These are phyloP conservation scores for Penicillium lagena DNA, from an alignment of 495 filamentous ascomycete species.

Conservation along the genomic window DNA sequence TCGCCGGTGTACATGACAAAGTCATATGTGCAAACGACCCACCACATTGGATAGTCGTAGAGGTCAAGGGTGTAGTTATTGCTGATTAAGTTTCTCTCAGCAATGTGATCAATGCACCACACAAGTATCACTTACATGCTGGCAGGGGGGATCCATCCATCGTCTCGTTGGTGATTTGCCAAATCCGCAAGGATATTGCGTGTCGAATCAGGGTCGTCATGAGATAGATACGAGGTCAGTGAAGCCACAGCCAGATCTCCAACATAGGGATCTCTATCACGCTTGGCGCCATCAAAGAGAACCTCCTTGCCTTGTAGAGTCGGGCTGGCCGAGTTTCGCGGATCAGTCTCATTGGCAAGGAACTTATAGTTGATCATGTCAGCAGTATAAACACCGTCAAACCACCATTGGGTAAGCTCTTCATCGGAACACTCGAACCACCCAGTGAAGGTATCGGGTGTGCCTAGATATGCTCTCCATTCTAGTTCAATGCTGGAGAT, in stretches of 20 bases:
- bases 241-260: slow-evolving; percentile 40
- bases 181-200: slow-evolving; percentile 39
- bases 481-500: slow-evolving; percentile 30
- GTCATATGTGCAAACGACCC: slow-evolving; percentile 37
- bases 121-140: slow-evolving; percentile 18
- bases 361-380: slow-evolving; percentile 37
- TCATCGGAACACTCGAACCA: slow-evolving; percentile 42
- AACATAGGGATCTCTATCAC: slow-evolving; percentile 43
- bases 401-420: slow-evolving; percentile 43
- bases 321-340: slow-evolving; percentile 25
- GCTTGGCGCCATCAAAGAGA: slow-evolving; percentile 40
- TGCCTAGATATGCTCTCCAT: slow-evolving; percentile 35
- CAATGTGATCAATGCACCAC: too few species aligned
- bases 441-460: slow-evolving; percentile 36
- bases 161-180: slow-evolving; percentile 34
- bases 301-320: slow-evolving; percentile 34
- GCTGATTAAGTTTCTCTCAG: not conserved
- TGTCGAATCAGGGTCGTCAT: slow-evolving; percentile 26
- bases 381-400: slow-evolving; percentile 38
- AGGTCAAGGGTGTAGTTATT: slow-evolving; percentile 37
- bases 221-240: slow-evolving; percentile 37
- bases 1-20: slow-evolving; percentile 40
- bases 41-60: slow-evolving; percentile 43
- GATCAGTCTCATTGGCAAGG: slow-evolving; percentile 27
- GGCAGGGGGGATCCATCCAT: slow-evolving; percentile 48